Percentiles rank a stretch among this genome's conserved stretches.
Evolutionary conservation across 129 eudicot species (phyloP).

Genomic region (Heracleum sosnowskyi): DNA sequence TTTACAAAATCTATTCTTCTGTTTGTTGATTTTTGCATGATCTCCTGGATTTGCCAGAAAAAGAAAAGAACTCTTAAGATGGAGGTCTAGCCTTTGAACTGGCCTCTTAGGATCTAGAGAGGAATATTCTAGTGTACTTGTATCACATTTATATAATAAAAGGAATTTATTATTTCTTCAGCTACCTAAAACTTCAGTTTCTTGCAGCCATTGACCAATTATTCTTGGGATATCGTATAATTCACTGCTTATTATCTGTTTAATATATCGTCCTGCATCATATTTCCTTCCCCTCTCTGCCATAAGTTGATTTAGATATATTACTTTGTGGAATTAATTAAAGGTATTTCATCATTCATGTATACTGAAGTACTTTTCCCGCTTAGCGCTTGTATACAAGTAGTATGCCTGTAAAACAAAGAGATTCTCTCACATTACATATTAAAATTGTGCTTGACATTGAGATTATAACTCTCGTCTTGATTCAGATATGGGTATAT

Average conservation of each 20-base stretch:
- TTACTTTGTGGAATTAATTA: not conserved
- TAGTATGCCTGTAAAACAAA: not conserved
- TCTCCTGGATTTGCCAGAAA: too few relatives aligned
- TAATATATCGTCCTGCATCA: too few relatives aligned
- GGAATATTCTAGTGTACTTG: not conserved
- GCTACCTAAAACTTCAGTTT: too few relatives aligned
- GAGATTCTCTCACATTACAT: not conserved
- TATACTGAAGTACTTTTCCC: not conserved
- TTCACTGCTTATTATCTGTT: too few relatives aligned
- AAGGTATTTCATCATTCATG: not conserved
- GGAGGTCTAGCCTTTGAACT: too few relatives aligned
- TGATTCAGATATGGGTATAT: conserved; percentile 73
- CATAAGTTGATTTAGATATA: not conserved
- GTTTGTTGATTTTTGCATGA: not conserved
- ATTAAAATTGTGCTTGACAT: not conserved
- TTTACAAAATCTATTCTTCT: not conserved
- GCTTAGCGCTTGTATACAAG: not conserved
- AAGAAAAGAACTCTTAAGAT: too few relatives aligned
- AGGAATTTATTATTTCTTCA: too few relatives aligned
- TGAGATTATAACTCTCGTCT: not conserved
- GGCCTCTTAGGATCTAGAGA: not conserved
- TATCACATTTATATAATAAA: not conserved
- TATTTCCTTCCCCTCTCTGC: not conserved
- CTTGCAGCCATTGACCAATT: too few relatives aligned
- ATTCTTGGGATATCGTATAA: too few relatives aligned